Evolutionary conservation across 164 flowering plant genomes (phyloP), one percentile per base, ranked within the genome.

Genomic region (Magnolia changhungtana): DNA sequence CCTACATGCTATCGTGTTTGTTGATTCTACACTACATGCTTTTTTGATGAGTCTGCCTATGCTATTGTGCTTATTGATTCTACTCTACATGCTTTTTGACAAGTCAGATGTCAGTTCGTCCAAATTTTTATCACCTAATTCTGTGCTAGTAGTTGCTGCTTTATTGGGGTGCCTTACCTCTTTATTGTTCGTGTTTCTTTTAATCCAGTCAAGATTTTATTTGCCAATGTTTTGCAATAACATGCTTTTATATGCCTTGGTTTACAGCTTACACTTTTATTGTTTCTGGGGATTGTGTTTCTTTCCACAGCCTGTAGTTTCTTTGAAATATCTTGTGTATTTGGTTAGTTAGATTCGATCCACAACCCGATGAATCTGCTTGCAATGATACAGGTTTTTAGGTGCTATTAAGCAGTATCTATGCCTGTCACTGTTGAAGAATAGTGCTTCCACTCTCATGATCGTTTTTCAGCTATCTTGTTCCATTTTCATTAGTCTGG

Each of bases 391-490:
- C 98, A 96, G 99, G 87, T 96, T 96, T 81, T 84, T 96, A 70
- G 98, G 98, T 83, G 98, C 98, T 65, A 95, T 96, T 61, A 96
- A 92, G 91, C 99, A 96, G 76, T 96, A 96, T 75, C 81, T 96
- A 79, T 96, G 99, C 72, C 82, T 96, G 52, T 96, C 99, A 59
- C 80, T 96, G 86, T 83, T 96, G 88, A 96, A 94, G 93, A 96
- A 96, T 84, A 96, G 98, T 78, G 97, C 97, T 67, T 95, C 97
- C 75, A 91, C 96, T 65, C 94, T 94, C 63, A 90, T 94, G 97
- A 93, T 95, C 78, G 92, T 96, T 80, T 96, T 94, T 85, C 99
- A 96, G 90, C 96, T 96, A 76, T 95, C 98, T 27, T 96, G 98
- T 84, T 96, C 99, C 75, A 96, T 96, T 82, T 96, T 96, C 80